Base-by-base conservation (phyloP, 164 flowering plant species). In the Magnolia changhungtana region DNA sequence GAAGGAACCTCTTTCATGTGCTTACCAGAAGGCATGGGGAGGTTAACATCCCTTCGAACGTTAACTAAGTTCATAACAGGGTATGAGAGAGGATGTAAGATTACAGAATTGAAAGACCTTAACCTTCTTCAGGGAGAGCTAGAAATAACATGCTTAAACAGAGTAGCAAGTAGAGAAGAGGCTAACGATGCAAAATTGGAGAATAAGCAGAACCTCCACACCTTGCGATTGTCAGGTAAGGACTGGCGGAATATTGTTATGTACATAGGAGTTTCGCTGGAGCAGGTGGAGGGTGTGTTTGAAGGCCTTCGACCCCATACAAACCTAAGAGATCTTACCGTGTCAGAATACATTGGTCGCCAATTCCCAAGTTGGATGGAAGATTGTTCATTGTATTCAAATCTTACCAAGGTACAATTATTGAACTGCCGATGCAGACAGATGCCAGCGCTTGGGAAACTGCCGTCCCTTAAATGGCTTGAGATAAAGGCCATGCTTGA, bases 351-450 rank as follows among this genome's bases (percentile, higher is more conserved):
- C 24, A 11, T 29, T 18, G 71, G 71, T 68, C 19, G 8, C 21
- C 27, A 68, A 19, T 16, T 68, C n/a, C 71, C 71, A n/a, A 68
- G 29, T 68, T 68, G 71, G 71, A 11, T 68, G 71, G 50, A 13
- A 24, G 69, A 4, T 13, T 13, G 49, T n/a, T 68, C 16, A 49
- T 20, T 20, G 67, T 14, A 24, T 24, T 13, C 71, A 50, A 68
- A 27, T 2, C 50, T 68, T 18, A 18, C 11, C 11, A 24, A 8
- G 11, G 3, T 68, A 18, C 3, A 31, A 10, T 19, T 64, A 18
- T 18, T 1, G 1, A 2, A 3, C 0, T 64, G n/a, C 23, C 0
- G 10, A 3, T 64, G 67, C n/a, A 20, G 8, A 4, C n/a, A 9
- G 8, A 18, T 64, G 5, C 67, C 67, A 19, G 4, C 24, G 23